A percentile compares a stretch with the other conserved stretches of the same genome.
phyloP scores from a whole-genome alignment of 148 eudicot species.

The Chenopodium quinoa region DNA sequence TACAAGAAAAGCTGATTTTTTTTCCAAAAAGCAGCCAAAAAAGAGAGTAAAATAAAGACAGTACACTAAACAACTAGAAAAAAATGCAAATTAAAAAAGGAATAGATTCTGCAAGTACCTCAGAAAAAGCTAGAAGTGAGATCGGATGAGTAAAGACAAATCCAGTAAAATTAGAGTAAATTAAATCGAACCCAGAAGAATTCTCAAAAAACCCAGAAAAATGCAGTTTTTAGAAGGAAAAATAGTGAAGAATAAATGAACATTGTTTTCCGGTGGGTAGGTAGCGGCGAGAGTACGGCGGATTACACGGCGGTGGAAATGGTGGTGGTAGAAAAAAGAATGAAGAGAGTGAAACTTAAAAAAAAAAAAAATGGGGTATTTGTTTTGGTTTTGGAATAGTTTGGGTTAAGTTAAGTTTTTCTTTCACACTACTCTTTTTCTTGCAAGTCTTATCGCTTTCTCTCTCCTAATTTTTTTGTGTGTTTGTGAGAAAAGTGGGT shows the following conservation, averaged over 20 bases:
- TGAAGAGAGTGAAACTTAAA: neutral
- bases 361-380: neutral
- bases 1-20: slow-evolving; percentile 25
- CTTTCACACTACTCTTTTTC: neutral
- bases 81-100: neutral
- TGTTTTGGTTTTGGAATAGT: neutral
- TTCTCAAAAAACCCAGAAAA: neutral
- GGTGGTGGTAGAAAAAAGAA: neutral
- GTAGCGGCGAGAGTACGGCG: neutral
- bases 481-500: neutral
- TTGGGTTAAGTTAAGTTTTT: neutral
- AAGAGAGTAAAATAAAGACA: slow-evolving; percentile 3
- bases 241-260: neutral
- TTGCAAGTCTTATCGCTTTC: slow-evolving; percentile 7
- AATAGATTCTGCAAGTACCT: slow-evolving; percentile 22
- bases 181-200: neutral
- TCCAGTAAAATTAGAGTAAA: too few relatives aligned
- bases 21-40: slow-evolving; percentile 5
- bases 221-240: neutral
- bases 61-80: neutral
- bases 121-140: slow-evolving; percentile 17
- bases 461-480: neutral
- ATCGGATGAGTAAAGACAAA: slow-evolving; percentile 7
- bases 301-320: neutral
- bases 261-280: neutral